These are phyloP conservation scores for Lenwebbia sp. DNA, from an alignment of 345 rosid species.

Conservation along the genomic window DNA sequence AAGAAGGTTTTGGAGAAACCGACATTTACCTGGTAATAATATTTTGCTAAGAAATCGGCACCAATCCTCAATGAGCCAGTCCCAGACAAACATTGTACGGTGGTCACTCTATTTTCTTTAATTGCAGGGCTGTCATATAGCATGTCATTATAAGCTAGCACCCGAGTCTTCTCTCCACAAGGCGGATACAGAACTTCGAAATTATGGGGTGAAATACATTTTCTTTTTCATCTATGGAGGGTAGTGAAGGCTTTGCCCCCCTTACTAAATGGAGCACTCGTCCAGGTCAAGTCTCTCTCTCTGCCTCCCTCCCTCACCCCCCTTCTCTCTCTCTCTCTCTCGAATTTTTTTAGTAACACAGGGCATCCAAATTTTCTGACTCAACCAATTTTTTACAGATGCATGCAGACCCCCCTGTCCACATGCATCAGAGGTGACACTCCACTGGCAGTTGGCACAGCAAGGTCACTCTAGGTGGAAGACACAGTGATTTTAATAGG, in stretches of 20 bases:
- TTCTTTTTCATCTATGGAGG: background rate
- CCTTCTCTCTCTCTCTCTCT: too few relatives aligned
- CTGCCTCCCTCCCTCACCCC: background rate
- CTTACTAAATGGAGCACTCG: background rate
- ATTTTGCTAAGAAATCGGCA: constrained; percentile 25
- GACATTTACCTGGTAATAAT: constrained; percentile 11
- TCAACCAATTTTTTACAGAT: background rate
- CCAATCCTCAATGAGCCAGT: constrained; percentile 24
- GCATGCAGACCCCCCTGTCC: background rate
- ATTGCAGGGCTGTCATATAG: constrained; percentile 14
- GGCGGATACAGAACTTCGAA: background rate
- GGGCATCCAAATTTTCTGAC: background rate
- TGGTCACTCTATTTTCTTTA: constrained; percentile 24
- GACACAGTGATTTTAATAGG: background rate
- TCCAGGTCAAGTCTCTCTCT: background rate
- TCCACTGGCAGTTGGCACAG: background rate
- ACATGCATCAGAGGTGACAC: background rate
- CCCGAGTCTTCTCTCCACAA: background rate
- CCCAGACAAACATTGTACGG: constrained; percentile 30
- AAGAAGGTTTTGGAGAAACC: background rate
- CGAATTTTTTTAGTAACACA: background rate
- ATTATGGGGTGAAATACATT: background rate
- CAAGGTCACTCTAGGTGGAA: background rate
- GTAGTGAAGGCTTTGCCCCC: background rate
- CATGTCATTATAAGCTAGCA: background rate